phyloP scores from a whole-genome alignment of 2,329 filamentous ascomycete species.

The Botrytis squamosa region DNA sequence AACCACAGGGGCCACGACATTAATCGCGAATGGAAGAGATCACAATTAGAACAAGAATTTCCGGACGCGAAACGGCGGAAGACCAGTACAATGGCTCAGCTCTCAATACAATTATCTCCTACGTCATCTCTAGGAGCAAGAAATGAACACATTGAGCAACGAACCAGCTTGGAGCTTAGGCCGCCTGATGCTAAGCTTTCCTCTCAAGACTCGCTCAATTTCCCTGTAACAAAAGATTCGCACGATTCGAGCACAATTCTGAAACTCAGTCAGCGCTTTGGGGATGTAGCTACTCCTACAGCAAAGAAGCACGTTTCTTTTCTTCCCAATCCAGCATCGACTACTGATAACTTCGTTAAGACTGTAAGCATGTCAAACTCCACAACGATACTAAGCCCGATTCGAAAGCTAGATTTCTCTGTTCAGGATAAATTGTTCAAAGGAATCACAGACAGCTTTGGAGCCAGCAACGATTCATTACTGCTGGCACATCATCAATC shows the following conservation, averaged over 20 bases:
- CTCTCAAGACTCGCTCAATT: constrained; percentile 54
- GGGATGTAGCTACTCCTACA: constrained; percentile 37
- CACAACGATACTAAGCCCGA: neutral
- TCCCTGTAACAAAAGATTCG: constrained; percentile 75
- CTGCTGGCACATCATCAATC: constrained; percentile 21
- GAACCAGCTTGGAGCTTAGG: constrained; percentile 17
- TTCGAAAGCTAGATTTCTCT: neutral
- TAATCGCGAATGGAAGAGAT: neutral
- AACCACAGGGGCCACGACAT: neutral
- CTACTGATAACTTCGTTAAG: neutral
- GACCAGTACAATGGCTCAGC: neutral
- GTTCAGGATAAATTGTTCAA: neutral
- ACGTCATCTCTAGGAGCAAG: neutral
- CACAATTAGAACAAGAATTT: neutral
- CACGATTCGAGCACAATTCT: constrained; percentile 61
- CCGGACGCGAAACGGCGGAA: neutral
- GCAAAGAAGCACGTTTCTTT: neutral
- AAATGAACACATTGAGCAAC: neutral
- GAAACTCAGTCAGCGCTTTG: constrained; percentile 65
- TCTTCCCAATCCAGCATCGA: neutral
- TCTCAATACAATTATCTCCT: neutral
- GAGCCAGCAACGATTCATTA: neutral
- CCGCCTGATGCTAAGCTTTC: constrained; percentile 12
- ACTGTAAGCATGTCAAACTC: neutral
- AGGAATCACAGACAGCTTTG: neutral